Conservation (phyloP, 164 flowering plant species). For the Vitis amurensis region DNA sequence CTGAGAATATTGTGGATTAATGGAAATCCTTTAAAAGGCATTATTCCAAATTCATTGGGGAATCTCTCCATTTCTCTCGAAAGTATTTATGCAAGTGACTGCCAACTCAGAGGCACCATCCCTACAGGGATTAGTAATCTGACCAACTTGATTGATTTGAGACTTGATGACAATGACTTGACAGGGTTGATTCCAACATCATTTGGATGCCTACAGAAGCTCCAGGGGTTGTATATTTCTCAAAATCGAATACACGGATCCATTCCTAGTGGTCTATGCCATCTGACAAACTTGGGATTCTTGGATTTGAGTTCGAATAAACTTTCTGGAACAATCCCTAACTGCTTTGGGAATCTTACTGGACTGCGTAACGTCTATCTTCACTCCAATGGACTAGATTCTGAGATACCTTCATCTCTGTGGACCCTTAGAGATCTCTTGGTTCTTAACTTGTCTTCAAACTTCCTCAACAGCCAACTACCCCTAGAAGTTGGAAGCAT, state of each 20-base stretch:
- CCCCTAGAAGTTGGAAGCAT: slow-evolving; percentile 1
- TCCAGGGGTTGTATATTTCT: not conserved
- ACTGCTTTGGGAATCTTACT: not conserved
- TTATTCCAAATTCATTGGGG: slow-evolving; percentile 1
- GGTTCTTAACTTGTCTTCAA: slow-evolving; percentile 1
- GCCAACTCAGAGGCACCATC: too few species aligned
- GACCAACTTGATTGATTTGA: too few species aligned
- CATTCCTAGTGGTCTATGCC: not conserved
- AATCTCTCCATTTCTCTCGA: slow-evolving; percentile 2
- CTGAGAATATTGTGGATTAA: not conserved
- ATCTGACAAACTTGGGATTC: not conserved
- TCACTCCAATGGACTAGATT: not conserved
- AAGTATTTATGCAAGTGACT: too few species aligned
- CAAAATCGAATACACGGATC: not conserved
- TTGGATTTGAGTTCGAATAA: not conserved
- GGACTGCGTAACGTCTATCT: not conserved
- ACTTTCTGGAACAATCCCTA: not conserved
- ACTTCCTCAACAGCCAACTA: not conserved
- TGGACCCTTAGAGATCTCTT: not conserved
- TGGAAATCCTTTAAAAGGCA: not conserved
- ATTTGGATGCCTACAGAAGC: too few species aligned
- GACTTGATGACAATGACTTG: too few species aligned
- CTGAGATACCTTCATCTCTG: not conserved
- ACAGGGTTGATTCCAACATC: too few species aligned
- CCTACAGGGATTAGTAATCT: too few species aligned